Evolutionary conservation across 352 stramenopile species (phyloP).

Genomic region (Phytophthora chlamydospora): DNA sequence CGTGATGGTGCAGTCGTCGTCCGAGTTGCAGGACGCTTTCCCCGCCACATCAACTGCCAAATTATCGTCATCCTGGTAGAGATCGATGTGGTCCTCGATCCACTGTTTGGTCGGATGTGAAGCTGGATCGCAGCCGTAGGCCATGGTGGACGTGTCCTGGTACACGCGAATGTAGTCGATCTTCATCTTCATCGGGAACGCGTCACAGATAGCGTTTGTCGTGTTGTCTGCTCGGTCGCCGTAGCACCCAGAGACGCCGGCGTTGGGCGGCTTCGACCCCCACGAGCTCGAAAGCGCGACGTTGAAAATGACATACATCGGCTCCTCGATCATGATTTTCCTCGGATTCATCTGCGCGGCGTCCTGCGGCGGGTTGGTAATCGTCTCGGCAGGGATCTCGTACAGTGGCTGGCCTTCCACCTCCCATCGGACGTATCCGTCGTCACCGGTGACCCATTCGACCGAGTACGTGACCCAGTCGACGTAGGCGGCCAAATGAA

Average conservation of each 20-base stretch:
- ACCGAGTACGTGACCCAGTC: slow-evolving; percentile 31
- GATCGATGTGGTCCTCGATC: slow-evolving; percentile 55
- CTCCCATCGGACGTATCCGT: slow-evolving; percentile 29
- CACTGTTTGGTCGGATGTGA: slow-evolving; percentile 58
- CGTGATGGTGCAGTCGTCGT: slow-evolving; percentile 51
- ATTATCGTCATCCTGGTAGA: slow-evolving; percentile 50
- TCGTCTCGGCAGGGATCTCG: slow-evolving; percentile 15
- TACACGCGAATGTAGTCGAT: slow-evolving; percentile 34
- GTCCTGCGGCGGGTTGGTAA: slow-evolving; percentile 57
- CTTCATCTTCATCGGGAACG: slow-evolving; percentile 69
- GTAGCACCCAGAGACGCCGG: slow-evolving; percentile 36
- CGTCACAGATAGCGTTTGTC: slow-evolving; percentile 53
- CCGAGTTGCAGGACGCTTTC: slow-evolving; percentile 35
- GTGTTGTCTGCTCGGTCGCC: slow-evolving; percentile 33
- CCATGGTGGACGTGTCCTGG: slow-evolving; percentile 43
- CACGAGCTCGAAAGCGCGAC: slow-evolving; percentile 60
- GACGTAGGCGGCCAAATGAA: slow-evolving; percentile 81
- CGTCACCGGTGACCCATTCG: slow-evolving; percentile 23
- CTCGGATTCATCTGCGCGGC: slow-evolving; percentile 57
- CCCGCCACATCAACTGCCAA: slow-evolving; percentile 38
- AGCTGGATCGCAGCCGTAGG: slow-evolving; percentile 46
- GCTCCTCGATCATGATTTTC: slow-evolving; percentile 83
- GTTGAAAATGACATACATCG: slow-evolving; percentile 88
- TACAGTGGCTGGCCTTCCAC: slow-evolving; percentile 21
- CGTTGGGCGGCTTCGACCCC: slow-evolving; percentile 68